phyloP scores from a whole-genome alignment of 2,329 filamentous ascomycete species.

The Hypoxylon sp. region DNA sequence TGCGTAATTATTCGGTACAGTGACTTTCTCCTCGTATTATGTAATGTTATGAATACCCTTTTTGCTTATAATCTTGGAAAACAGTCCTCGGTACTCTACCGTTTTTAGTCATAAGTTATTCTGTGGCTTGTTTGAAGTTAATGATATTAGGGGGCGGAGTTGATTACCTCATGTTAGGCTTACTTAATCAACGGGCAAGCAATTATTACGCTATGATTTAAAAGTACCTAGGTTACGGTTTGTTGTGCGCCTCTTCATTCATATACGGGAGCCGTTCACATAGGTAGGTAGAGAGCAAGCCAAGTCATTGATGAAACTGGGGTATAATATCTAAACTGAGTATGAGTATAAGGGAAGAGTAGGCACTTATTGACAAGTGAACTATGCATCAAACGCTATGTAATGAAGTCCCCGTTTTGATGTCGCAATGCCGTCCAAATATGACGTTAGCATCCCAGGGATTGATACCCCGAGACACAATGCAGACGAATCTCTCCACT shows the following conservation, averaged over 20 bases:
- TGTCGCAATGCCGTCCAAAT: constrained; percentile 9
- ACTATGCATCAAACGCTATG: constrained; percentile 23
- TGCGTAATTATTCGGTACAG: not conserved
- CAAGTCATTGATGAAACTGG: constrained; percentile 11
- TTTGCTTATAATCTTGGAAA: not conserved
- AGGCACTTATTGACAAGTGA: constrained; percentile 11
- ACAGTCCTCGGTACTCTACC: not conserved
- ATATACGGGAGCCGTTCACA: not conserved
- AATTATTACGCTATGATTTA: not conserved
- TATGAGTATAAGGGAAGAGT: constrained; percentile 9
- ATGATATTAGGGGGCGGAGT: not conserved
- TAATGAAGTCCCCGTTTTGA: constrained; percentile 14
- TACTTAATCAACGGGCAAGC: not conserved
- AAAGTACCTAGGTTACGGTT: not conserved
- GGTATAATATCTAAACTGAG: constrained; percentile 27
- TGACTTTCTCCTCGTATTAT: not conserved
- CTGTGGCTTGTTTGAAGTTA: not conserved
- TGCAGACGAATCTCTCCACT: not conserved
- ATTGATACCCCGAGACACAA: not conserved
- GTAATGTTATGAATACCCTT: not conserved
- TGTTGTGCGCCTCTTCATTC: not conserved
- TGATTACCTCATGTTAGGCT: not conserved
- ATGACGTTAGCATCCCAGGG: constrained; percentile 6
- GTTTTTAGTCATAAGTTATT: not conserved
- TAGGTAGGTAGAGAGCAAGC: not conserved